Percentiles rank a stretch among this genome's conserved stretches.
These are phyloP conservation scores for Teunomyces kruisii DNA, from an alignment of 805 yeast species.

Conservation along the genomic window DNA sequence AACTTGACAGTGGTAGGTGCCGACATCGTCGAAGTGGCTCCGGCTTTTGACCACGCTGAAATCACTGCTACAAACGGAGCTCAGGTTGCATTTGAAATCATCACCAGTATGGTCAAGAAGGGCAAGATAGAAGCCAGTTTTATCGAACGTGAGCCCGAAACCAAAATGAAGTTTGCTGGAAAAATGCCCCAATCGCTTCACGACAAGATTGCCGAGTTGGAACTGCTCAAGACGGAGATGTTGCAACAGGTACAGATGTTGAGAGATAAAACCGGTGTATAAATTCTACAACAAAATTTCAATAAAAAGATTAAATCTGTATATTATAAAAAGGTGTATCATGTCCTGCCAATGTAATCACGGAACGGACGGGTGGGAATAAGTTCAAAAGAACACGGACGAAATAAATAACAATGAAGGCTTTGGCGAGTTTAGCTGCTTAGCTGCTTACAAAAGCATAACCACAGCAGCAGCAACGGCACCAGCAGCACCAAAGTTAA, in stretches of 20 bases:
- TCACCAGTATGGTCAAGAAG: slow-evolving; percentile 73
- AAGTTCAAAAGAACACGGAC: background rate
- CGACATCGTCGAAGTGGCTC: slow-evolving; percentile 60
- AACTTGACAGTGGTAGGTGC: slow-evolving; percentile 51
- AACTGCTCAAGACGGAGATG: slow-evolving; percentile 10
- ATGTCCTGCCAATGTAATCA: background rate
- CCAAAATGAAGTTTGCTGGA: background rate
- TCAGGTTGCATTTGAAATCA: slow-evolving; percentile 66
- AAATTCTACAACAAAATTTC: background rate
- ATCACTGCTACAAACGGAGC: slow-evolving; percentile 70
- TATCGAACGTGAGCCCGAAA: background rate
- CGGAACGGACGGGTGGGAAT: background rate
- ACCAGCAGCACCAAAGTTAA: slow-evolving; percentile 35
- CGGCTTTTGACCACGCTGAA: slow-evolving; percentile 64
- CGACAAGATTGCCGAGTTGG: slow-evolving; percentile 14
- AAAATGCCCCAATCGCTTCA: background rate
- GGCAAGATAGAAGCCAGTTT: slow-evolving; percentile 22
- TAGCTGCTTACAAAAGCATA: slow-evolving; percentile 36
- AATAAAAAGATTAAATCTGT: background rate
- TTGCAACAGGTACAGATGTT: slow-evolving; percentile 3
- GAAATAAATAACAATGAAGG: slow-evolving; percentile 2
- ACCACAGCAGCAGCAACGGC: slow-evolving; percentile 53
- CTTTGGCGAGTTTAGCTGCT: no score
- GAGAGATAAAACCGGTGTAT: background rate
- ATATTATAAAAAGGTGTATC: slow-evolving; percentile 1